phyloP scores from a whole-genome alignment of 1,139 yeast species.

The Suhomyces choctaworum region DNA sequence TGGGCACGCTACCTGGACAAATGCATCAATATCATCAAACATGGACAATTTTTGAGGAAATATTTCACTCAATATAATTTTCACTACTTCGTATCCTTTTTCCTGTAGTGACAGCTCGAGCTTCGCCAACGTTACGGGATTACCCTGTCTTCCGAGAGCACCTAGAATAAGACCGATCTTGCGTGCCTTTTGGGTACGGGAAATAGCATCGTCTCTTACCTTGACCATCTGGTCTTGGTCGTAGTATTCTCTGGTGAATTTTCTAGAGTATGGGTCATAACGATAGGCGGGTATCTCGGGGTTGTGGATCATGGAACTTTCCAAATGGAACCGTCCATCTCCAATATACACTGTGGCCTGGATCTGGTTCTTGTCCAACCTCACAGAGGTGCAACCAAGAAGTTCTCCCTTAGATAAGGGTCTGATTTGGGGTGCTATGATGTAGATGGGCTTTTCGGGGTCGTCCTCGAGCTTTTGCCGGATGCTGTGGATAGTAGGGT shows the following conservation, averaged over 20 bases:
- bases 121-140: conserved; percentile 67
- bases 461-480: conserved; percentile 57
- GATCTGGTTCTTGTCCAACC: conserved; percentile 59
- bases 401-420: conserved; percentile 97
- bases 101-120: conserved; percentile 54
- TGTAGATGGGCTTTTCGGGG: conserved; percentile 52
- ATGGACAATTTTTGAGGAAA: conserved; percentile 92
- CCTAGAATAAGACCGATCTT: conserved; percentile 87
- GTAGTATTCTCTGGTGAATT: conserved; percentile 84
- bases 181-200: conserved; percentile 52
- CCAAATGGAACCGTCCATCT: conserved; percentile 95
- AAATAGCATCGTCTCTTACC: conserved; percentile 74
- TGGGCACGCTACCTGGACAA: conserved; percentile 98
- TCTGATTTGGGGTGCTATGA: conserved; percentile 85
- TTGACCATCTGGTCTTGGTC: conserved; percentile 80
- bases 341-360: conserved; percentile 90
- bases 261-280: conserved; percentile 92
- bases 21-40: conserved; percentile 92
- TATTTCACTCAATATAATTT: conserved; percentile 85
- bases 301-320: conserved; percentile 95
- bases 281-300: conserved; percentile 90
- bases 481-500: conserved; percentile 86
- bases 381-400: conserved; percentile 91
- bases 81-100: conserved; percentile 69
- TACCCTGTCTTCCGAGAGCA: conserved; percentile 97